These are phyloP conservation scores for Hypoxylon sp. DNA, from an alignment of 2,329 filamentous ascomycete genomes.

Conservation along the genomic window DNA sequence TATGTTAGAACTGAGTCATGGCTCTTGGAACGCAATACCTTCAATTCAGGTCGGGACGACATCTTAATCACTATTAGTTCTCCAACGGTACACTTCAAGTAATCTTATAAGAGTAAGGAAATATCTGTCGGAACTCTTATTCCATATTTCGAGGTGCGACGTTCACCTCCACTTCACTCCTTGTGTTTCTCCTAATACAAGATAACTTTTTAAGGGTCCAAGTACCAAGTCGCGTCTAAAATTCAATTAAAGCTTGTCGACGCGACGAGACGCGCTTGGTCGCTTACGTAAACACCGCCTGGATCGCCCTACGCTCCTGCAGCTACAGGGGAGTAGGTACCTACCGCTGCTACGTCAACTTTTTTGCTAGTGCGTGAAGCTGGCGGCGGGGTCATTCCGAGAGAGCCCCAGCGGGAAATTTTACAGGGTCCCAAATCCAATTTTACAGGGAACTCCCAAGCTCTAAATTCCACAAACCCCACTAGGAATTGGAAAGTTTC, in stretches of 20 bases:
- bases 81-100: neutral
- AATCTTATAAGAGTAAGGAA: neutral
- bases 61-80: constrained; percentile 54
- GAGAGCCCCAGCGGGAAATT: neutral
- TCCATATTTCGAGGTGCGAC: constrained; percentile 18
- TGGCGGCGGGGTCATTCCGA: constrained; percentile 16
- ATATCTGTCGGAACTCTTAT: neutral
- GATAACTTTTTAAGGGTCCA: constrained; percentile 15
- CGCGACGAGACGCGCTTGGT: constrained; percentile 50
- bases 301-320: neutral
- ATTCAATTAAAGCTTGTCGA: constrained; percentile 52
- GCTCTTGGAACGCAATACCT: constrained; percentile 51
- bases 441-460: constrained; percentile 8
- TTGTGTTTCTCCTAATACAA: constrained; percentile 4
- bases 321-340: neutral
- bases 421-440: neutral
- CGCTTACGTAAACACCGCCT: constrained; percentile 6
- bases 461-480: constrained; percentile 10
- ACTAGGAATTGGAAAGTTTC: constrained; percentile 17
- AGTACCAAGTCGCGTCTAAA: constrained; percentile 45
- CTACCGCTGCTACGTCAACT: neutral
- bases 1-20: neutral
- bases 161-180: neutral
- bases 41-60: constrained; percentile 70
- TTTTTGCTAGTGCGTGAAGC: neutral